These are phyloP conservation scores for Candida silvicultrix DNA, from an alignment of 805 yeast species.

Conservation along the genomic window DNA sequence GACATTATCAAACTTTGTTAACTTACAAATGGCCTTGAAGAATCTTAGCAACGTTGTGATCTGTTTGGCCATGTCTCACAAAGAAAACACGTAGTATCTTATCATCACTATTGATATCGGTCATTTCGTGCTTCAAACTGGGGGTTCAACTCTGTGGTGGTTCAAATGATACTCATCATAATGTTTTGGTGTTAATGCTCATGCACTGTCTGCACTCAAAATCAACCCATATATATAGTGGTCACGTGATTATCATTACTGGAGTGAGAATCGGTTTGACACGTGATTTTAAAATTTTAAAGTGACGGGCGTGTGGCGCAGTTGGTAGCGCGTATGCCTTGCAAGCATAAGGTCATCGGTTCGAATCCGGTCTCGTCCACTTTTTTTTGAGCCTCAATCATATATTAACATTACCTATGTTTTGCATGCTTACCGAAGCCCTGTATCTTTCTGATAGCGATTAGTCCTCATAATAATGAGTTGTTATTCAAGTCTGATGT, in stretches of 20 bases:
- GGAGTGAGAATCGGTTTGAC: neutral
- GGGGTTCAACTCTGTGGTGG: too few species aligned
- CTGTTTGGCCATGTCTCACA: slow-evolving; percentile 83
- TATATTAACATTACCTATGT: too few species aligned
- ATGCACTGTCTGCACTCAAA: too few species aligned
- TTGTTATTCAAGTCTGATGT: too few species aligned
- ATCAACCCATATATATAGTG: too few species aligned
- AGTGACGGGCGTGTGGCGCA: slow-evolving; percentile 41
- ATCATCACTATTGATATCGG: slow-evolving; percentile 7
- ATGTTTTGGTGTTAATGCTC: too few species aligned
- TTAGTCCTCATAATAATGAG: too few species aligned
- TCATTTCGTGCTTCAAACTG: too few species aligned
- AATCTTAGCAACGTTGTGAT: slow-evolving; percentile 59
- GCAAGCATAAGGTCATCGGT: slow-evolving; percentile 47
- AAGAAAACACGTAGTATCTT: slow-evolving; percentile 44
- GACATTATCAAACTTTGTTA: neutral
- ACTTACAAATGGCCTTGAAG: slow-evolving; percentile 66
- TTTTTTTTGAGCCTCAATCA: too few species aligned
- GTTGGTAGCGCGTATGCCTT: slow-evolving; percentile 48
- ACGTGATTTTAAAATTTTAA: neutral
- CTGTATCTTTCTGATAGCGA: too few species aligned
- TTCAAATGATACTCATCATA: too few species aligned
- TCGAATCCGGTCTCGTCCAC: slow-evolving; percentile 46
- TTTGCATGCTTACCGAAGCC: too few species aligned
- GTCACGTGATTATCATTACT: neutral